Conservation (phyloP, 1,139 yeast genomes). For the Yamadazyma kanchanaburiensis region DNA sequence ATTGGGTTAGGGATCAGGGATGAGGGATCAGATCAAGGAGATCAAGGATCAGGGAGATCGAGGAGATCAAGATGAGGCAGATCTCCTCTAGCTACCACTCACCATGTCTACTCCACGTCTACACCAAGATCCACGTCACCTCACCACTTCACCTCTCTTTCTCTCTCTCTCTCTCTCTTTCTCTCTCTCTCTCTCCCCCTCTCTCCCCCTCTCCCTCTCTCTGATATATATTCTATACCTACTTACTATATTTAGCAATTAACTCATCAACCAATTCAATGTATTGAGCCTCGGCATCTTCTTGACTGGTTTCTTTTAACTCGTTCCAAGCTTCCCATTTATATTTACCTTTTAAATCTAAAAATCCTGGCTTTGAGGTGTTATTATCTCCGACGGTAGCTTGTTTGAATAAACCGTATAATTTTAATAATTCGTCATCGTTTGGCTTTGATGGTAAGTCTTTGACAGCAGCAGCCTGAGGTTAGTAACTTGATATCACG, state of each 20-base stretch:
- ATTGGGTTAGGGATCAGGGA: too few relatives aligned
- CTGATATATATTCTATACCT: too few relatives aligned
- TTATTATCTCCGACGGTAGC: slow-evolving; percentile 94
- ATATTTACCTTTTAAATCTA: slow-evolving; percentile 92
- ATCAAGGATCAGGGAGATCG: too few relatives aligned
- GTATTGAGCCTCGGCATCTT: slow-evolving; percentile 87
- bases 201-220: too few relatives aligned
- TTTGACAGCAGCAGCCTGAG: slow-evolving; percentile 79
- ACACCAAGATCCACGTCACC: too few relatives aligned
- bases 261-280: slow-evolving; percentile 72
- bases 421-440: slow-evolving; percentile 79
- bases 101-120: too few relatives aligned
- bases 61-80: too few relatives aligned
- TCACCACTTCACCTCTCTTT: too few relatives aligned
- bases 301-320: slow-evolving; percentile 79
- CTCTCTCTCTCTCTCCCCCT: too few relatives aligned
- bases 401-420: slow-evolving; percentile 93
- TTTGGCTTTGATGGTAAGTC: slow-evolving; percentile 71
- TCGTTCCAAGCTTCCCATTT: slow-evolving; percentile 98
- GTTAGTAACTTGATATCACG: slow-evolving; percentile 4
- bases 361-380: slow-evolving; percentile 79
- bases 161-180: too few relatives aligned
- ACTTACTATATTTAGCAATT: slow-evolving; percentile 49
- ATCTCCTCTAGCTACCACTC: too few relatives aligned
- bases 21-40: too few relatives aligned